Evolutionary conservation across 306 rosid genomes (phyloP).

Genomic region (Chamaecrista fasciculata): DNA sequence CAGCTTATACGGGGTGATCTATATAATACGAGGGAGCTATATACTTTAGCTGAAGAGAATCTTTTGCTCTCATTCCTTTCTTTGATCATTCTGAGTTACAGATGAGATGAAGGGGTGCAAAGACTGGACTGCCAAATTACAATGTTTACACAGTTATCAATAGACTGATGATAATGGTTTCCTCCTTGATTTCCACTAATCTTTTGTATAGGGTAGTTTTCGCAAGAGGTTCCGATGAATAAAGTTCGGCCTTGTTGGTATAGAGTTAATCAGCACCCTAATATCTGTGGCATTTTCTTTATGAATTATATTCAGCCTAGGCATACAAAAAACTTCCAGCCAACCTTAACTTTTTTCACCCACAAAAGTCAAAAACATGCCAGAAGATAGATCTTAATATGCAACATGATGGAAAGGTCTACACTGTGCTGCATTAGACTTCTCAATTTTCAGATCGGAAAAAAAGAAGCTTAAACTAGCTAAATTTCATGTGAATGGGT

Average conservation of each 20-base stretch:
- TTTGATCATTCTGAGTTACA: background rate
- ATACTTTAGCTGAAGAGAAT: background rate
- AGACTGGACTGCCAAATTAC: background rate
- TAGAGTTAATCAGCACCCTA: background rate
- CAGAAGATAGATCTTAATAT: background rate
- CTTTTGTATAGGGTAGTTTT: background rate
- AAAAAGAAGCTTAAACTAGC: background rate
- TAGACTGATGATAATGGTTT: background rate
- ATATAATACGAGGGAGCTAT: background rate
- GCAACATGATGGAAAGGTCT: background rate
- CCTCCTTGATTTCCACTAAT: background rate
- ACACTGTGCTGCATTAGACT: background rate
- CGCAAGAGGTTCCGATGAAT: background rate
- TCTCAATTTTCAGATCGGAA: background rate
- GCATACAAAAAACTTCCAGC: conserved; percentile 24
- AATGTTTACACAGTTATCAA: background rate
- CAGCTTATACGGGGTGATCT: background rate
- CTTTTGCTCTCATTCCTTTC: background rate
- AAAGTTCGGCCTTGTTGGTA: background rate
- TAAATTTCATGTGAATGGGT: background rate
- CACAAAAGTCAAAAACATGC: background rate
- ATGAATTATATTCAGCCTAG: background rate
- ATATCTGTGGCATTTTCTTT: background rate
- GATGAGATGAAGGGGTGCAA: background rate
- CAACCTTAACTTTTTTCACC: background rate